Evolutionary conservation across 768 basidiomycete genomes (phyloP), one percentile per base, ranked within the genome.

Genomic region (Lactarius trivialis): DNA sequence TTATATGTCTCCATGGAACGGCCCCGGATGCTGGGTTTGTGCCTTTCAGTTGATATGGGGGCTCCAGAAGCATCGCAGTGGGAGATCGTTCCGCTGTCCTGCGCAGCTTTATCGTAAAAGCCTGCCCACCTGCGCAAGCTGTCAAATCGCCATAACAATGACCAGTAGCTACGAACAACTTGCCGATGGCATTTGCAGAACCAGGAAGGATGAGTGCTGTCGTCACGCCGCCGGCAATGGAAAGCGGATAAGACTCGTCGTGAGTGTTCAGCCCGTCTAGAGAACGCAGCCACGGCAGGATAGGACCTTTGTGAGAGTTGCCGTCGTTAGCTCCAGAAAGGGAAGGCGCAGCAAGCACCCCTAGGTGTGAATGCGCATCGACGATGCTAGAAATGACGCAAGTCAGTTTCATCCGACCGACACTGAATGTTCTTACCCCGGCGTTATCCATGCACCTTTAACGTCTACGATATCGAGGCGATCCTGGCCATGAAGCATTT

Each of bases 241-340:
- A 81, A 8, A 88, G 75, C 21, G 71, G 75, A 72, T 86, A 91
- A 0, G 89, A 79, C 19, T 83, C 81, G 70, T 93, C 91, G 67
- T 88, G 89, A 0, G 89, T 91, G 70, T 93, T 91, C 55, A 93
- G 76, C 0, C 81, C 90, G 67, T 95, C 91, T 14, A 93, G 71
- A 32, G 83, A 85, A 37, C 89, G 79, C 8, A 93, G 77, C 85
- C 85, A 88, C 1, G 92, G 91, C 33, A 84, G 70, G 59, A 89
- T 79, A 60, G 58, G 48, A 30, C 49, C 39, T 15, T 28, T 45
- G 33, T 14, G 17, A 51, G 87, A 89, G 70, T 88, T 86, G 15
- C 68, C 72, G 63, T 91, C 89, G 0, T 61, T 54, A 1, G 83
- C 76, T 37, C 84, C 79, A 43, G 61, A 43, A 11, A 67, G 65